Conservation (phyloP, 2,329 filamentous ascomycete species). For the Pyricularia grisea region DNA sequence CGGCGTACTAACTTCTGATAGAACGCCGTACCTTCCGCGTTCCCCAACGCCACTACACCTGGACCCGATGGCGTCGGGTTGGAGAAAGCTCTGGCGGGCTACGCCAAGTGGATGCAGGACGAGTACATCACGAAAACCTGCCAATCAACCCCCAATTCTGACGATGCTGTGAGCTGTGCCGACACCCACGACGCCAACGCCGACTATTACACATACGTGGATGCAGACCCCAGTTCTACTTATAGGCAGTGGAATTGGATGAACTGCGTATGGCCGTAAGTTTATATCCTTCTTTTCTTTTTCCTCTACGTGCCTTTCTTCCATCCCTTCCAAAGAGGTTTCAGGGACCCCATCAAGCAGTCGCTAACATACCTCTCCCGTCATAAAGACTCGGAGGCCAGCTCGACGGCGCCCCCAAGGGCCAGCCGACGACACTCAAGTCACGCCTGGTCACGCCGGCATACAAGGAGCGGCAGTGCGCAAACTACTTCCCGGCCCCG, state of each 20-base stretch:
- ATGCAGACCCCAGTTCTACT: conserved; percentile 23
- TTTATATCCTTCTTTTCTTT: background rate
- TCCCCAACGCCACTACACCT: conserved; percentile 19
- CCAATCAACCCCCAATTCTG: conserved; percentile 27
- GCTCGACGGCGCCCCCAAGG: conserved; percentile 32
- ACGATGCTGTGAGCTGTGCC: conserved; percentile 36
- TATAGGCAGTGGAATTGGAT: conserved; percentile 48
- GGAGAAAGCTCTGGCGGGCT: conserved; percentile 24
- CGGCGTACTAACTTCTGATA: background rate
- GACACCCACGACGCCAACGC: conserved; percentile 41
- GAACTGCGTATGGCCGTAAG: conserved; percentile 37
- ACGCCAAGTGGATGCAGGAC: conserved; percentile 36
- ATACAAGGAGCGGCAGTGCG: conserved; percentile 33
- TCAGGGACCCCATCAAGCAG: no score
- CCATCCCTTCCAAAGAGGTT: background rate
- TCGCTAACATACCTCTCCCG: no score
- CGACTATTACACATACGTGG: conserved; percentile 33
- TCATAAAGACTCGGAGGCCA: conserved; percentile 22
- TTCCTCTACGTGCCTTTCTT: background rate
- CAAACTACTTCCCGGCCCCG: conserved; percentile 30
- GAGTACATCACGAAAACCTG: conserved; percentile 30
- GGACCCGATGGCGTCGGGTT: conserved; percentile 35
- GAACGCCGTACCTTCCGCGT: background rate
- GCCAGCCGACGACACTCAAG: conserved; percentile 26
- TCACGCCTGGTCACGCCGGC: conserved; percentile 24